Percentiles rank a stretch among this genome's conserved stretches.
Conservation (phyloP, 2,329 filamentous ascomycete genomes). For the Pyrenophora teres region DNA sequence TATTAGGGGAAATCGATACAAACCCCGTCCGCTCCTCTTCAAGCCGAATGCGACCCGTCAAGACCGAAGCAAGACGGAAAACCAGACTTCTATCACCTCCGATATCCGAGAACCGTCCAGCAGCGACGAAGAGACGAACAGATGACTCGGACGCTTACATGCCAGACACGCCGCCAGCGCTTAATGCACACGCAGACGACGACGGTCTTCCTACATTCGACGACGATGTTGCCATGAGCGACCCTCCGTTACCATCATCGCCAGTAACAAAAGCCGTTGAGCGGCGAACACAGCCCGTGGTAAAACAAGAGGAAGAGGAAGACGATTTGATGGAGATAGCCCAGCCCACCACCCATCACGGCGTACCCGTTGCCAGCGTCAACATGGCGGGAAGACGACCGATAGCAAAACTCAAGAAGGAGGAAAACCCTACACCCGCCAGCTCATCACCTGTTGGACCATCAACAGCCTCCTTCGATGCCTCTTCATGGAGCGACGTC, state of each 20-base stretch:
- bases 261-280: constrained; percentile 79
- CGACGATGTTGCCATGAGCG: constrained; percentile 81
- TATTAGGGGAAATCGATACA: constrained; percentile 85
- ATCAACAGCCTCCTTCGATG: constrained; percentile 64
- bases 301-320: constrained; percentile 69
- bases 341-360: constrained; percentile 68
- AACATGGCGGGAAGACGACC: constrained; percentile 84
- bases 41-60: constrained; percentile 65
- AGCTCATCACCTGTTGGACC: constrained; percentile 76
- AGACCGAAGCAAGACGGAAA: constrained; percentile 77
- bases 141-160: constrained; percentile 51
- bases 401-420: constrained; percentile 72
- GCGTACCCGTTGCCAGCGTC: constrained; percentile 70
- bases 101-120: constrained; percentile 53
- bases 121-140: constrained; percentile 24
- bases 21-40: constrained; percentile 66
- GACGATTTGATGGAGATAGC: constrained; percentile 87
- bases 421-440: constrained; percentile 69
- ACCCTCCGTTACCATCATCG: constrained; percentile 78
- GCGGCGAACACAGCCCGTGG: constrained; percentile 63
- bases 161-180: constrained; percentile 48
- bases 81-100: constrained; percentile 79
- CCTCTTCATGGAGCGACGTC: constrained; percentile 86
- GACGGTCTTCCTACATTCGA: constrained; percentile 64
- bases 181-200: constrained; percentile 53